phyloP scores from a whole-genome alignment of 257 asterid genomes.

The Henckelia pumila region DNA sequence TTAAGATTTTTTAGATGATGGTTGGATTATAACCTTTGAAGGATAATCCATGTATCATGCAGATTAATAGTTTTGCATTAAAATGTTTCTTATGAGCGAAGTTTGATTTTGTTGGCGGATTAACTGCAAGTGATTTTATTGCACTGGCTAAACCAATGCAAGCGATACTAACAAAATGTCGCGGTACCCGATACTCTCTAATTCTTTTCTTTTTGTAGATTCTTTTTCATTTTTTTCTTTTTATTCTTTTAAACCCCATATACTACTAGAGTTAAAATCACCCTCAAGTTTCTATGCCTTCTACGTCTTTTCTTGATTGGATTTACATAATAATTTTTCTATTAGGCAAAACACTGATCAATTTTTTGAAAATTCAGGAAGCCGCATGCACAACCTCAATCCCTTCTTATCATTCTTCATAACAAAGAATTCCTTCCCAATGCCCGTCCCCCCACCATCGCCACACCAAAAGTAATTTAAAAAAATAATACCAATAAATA shows the following conservation, averaged over 20 bases:
- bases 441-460: background rate
- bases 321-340: background rate
- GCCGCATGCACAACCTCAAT: background rate
- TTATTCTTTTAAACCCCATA: background rate
- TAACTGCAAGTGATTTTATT: background rate
- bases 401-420: background rate
- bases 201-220: background rate
- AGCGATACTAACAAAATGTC: background rate
- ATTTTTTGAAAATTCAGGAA: conserved; percentile 11
- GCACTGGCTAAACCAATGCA: background rate
- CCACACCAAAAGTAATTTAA: background rate
- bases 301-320: background rate
- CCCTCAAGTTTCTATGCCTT: background rate
- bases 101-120: background rate
- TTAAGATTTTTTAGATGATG: background rate
- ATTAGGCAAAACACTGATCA: background rate
- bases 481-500: background rate
- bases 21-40: background rate
- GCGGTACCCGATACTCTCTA: background rate
- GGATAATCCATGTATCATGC: too few species aligned
- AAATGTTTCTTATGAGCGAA: background rate
- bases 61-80: too few species aligned
- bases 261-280: conserved; percentile 7
- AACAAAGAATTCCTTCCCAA: background rate
- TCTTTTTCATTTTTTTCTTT: background rate